Evolutionary conservation across 164 flowering plant species (phyloP).

Genomic region (Dillenia turbinata): DNA sequence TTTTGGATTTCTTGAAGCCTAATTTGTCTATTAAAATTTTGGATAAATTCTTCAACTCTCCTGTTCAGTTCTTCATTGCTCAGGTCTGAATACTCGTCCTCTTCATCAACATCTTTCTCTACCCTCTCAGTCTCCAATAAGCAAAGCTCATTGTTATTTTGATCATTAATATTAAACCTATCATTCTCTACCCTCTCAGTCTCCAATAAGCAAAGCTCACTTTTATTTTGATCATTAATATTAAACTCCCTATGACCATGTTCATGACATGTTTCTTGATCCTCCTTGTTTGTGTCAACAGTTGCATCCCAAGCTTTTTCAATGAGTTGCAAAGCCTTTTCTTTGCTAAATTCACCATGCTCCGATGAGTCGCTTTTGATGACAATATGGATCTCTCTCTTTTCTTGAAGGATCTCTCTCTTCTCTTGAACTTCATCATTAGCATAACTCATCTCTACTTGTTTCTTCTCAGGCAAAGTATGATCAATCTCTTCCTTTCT

Average conservation of each 20-base stretch:
- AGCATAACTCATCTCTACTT: neutral
- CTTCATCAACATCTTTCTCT: constrained; percentile 6
- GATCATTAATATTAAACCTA: constrained; percentile 10
- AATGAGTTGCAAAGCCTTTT: neutral
- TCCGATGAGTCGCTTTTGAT: neutral
- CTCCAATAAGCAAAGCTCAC: constrained; percentile 12
- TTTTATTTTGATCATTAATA: constrained; percentile 3
- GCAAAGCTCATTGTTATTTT: constrained; percentile 7
- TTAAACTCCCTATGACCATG: constrained; percentile 19
- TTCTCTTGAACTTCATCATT: neutral
- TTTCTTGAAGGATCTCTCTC: neutral
- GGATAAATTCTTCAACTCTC: constrained; percentile 64
- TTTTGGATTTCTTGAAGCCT: constrained; percentile 34
- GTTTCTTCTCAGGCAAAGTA: neutral
- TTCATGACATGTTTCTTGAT: neutral
- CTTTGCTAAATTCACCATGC: neutral
- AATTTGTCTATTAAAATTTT: constrained; percentile 47
- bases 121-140: constrained; percentile 20
- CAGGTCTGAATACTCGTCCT: constrained; percentile 38
- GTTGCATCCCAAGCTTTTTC: neutral
- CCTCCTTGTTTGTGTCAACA: neutral
- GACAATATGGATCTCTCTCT: neutral
- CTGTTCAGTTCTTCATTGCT: constrained; percentile 52
- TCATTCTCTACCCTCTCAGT: constrained; percentile 2
- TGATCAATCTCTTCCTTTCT: constrained; percentile 2